Evolutionary conservation across 169 alveolate genomes (phyloP), one percentile per base, ranked within the genome.

Genomic region (Plasmodium vinckei): DNA sequence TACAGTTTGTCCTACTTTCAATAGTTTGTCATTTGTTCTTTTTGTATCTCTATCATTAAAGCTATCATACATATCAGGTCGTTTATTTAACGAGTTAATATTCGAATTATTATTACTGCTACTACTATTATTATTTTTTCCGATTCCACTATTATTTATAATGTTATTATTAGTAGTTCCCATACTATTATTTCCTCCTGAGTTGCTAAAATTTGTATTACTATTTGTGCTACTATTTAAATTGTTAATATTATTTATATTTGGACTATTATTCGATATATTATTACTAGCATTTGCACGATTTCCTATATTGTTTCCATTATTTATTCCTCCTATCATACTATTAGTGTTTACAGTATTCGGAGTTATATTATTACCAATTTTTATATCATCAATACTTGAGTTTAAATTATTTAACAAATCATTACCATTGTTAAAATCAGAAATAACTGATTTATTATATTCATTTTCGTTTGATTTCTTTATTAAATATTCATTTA

Each of bases 391-490:
- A 56, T 57, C 47, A 2, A 63, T 42, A 49, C 42, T 64, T 9
- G 46, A 63, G 42, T 77, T 77, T 21, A 49, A 27, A 68, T 63
- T 77, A 25, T 53, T 71, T 51, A 51, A 51, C n/a, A 51, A 53
- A 47, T 51, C 72, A 63, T 77, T 77, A 5, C 63, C 49, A 17
- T 77, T 68, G 39, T 63, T 77, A 64, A 64, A 63, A 13, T 77
- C 88, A 13, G 88, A 77, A 9, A 72, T 42, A 10, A 49, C 13
- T 9, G 88, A 77, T 23, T 77, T 63, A 49, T 39, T 77, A 63
- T 63, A 61, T 23, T 77, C 77, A 86, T 88, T 93, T 77, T 92
- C 91, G 63, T 89, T 93, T 69, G 65, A 89, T 46, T 92, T 69
- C 21, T 70, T 65, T 61, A 72, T 91, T 21, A 94, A 89, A 60